Evolutionary conservation across 202 grass and related monocot species (phyloP), one percentile per base, ranked within the genome.

Genomic region (Saccharum hybrid): DNA sequence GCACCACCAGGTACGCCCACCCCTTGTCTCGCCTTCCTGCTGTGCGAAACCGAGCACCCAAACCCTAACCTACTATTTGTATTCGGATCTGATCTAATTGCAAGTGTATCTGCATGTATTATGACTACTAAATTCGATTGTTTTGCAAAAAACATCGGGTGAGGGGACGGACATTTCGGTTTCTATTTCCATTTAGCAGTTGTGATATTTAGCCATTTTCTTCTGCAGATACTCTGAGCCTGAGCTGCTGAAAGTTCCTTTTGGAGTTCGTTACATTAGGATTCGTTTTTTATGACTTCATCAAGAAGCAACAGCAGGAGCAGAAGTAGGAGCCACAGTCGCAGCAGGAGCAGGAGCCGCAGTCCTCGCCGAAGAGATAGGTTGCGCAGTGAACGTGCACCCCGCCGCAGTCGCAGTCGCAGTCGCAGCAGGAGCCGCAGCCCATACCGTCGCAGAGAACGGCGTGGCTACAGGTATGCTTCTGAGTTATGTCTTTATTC

Each of bases 351-450:
- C 12, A 51, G 84, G 10, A 92, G 82, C 75, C 49, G 88, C 66
- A 93, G 88, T 77, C 91, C 91, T 84, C 60, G 65, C 6, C 65
- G 71, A 80, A 65, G 60, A 76, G 83, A 90, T 51, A 79, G 86
- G 65, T 59, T 93, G 40, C 88, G 80, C 40, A 88, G 82, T 15
- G 83, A 90, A 33, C 88, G 91, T 62, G 36, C 76, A 54, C 75
- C 88, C 1, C 80, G 66, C 19, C 88, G 72, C 73, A 87, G 83
- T 7, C 88, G 72, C 28, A 28, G 28, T 28, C 28, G 28, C 73
- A 87, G 83, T 10, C 62, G 63, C 10, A 80, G 77, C 80, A 62
- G 81, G 3, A 82, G 87, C 16, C 87, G 75, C 11, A 87, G 86
- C 9, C 86, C 91, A 37, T 68, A 72, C 23, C 84, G 81, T 51